Base-by-base conservation (phyloP, 768 basidiomycete species). In the Termitomyces sp. region DNA sequence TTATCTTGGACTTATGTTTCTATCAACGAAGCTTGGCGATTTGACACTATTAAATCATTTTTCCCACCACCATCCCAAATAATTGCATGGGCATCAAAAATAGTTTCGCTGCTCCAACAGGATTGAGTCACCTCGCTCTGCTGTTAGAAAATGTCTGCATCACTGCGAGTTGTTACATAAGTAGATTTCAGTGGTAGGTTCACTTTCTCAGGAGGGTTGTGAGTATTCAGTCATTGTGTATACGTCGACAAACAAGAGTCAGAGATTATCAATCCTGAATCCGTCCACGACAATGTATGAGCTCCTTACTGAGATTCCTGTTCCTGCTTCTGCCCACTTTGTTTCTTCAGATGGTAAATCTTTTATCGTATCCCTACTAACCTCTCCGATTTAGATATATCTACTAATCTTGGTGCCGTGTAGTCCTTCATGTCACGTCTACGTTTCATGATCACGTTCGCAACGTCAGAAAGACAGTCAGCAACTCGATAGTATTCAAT, bases 361-460 rank as follows among this genome's bases (percentile, higher is more conserved):
- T 24, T 53, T 59, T 18, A n/a, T 40, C 22, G 36, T 38, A 18
- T 18, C 36, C 26, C 30, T 14, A 43, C 35, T 47, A 13, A 14
- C 13, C 20, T 42, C 22, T 24, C 38, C 4, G 2, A 0, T 57
- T 32, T 12, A 26, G 22, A 40, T 40, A 35, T 12, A 18, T 22
- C 20, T 38, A 33, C 40, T 54, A 18, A 54, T 54, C 6, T n/a
- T 33, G 52, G 6, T 40, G 22, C n/a, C 7, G 7, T 49, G 47
- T 57, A 79, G 80, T 70, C 9, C 64, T 81, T 35, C 77, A 81
- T 28, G 63, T 82, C 22, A 69, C 73, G 0, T 82, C 77, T 57
- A 75, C 77, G 1, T 69, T 78, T 22, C 72, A 75, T 35, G 83
- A 87, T 64, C 82, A 84, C 61, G 64, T 69, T 22, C 72, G 75